Evolutionary conservation across 805 yeast genomes (phyloP), one percentile per base, ranked within the genome.

Genomic region (Lachancea nothofagi): DNA sequence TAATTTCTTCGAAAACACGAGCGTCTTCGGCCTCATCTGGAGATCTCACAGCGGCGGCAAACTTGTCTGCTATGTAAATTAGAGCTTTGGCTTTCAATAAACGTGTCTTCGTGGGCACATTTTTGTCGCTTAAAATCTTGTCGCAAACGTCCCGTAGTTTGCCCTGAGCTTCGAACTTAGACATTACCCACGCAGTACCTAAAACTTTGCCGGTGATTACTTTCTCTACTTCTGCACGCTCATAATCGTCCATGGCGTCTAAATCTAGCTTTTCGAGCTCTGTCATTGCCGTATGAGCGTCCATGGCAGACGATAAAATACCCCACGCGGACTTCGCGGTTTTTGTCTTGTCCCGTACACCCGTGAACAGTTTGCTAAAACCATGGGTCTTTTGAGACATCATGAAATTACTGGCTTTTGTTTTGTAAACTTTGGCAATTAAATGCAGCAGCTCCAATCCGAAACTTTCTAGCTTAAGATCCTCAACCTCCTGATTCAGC

Each of bases 161-260:
- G 21, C 82, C 71, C 44, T 81, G 80, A 39, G 89, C 79, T 65
- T 93, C 99, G 62, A 78, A 81, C 50, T 83, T 80, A 15, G 96
- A 86, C 28, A 95, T 85, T 17, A 85, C 84, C 99, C 99, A 93
- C 14, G 95, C 94, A 1, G 96, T 88, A 6, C 93, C 90, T 36
- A 93, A 71, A 17, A 93, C 75, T 60, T 90, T 93, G 18, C 98
- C 97, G 40, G 87, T 79, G 46, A 90, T 74, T 41, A 76, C 66
- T 36, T 87, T 74, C 55, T 90, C 96, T 65, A 83, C 75, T 56
- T 87, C 93, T 1, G 80, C 87, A 46, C 77, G 74, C 51, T 75
- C 74, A 40, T 74, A 82, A 5, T 77, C 75, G 31, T 69, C 75
- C 65, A 70, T 60, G 18, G 74, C 76, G 1, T 69, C 77, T 21